Evolutionary conservation across 2,329 filamentous ascomycete genomes (phyloP).

Genomic region (Chrysoporthe deuterocubensis): DNA sequence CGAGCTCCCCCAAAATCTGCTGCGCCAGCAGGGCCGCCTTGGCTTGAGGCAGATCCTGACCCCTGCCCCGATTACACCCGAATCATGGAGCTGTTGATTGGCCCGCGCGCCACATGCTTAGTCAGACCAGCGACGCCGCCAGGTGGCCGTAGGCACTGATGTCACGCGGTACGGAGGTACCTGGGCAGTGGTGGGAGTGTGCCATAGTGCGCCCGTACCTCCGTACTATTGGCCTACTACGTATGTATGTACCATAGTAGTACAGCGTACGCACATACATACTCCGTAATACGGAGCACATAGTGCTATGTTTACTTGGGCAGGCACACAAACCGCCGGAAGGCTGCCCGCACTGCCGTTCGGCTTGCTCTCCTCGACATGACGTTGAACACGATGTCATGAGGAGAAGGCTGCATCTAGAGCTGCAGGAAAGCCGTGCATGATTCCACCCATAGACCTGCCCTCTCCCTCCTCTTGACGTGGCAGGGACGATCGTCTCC

Average conservation of each 20-base stretch:
- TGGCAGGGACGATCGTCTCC: not conserved
- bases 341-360: constrained; percentile 5
- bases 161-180: constrained; percentile 4
- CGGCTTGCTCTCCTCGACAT: not conserved
- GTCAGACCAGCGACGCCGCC: not conserved
- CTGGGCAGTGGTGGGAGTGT: not conserved
- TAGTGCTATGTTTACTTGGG: not conserved
- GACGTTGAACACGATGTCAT: constrained; percentile 7
- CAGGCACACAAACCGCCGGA: not conserved
- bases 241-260: not conserved
- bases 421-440: constrained; percentile 5
- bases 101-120: not conserved
- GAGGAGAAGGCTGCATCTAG: not conserved
- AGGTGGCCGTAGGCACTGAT: not conserved
- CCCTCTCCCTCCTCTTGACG: not conserved
- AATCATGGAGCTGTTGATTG: constrained; percentile 21
- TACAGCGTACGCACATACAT: no score
- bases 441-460: not conserved
- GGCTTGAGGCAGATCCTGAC: constrained; percentile 23
- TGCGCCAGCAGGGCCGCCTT: constrained; percentile 9
- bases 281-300: no score
- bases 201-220: not conserved
- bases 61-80: constrained; percentile 20
- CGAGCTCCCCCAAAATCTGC: constrained; percentile 20
- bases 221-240: not conserved